Evolutionary conservation across 1,139 yeast species (phyloP).

Genomic region (Blastobotrys apis): DNA sequence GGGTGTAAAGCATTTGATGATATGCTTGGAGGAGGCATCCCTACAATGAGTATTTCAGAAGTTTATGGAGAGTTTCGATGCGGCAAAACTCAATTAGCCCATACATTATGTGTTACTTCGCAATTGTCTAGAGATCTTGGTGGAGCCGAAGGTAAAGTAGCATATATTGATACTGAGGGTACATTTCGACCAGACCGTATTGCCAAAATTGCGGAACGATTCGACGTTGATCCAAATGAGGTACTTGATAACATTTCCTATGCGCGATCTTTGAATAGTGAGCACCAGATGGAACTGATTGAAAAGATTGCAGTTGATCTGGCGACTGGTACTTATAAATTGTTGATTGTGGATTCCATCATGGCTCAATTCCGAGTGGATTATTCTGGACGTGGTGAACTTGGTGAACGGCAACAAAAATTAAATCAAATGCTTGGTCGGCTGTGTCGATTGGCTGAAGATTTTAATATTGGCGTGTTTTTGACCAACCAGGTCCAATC

Average conservation of each 20-base stretch:
- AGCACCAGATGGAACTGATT: conserved; percentile 55
- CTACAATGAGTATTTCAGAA: conserved; percentile 59
- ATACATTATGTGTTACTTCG: conserved; percentile 55
- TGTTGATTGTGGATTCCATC: conserved; percentile 52
- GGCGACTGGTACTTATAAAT: conserved; percentile 46
- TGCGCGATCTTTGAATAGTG: conserved; percentile 57
- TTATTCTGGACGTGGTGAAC: conserved; percentile 56
- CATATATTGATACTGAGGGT: conserved; percentile 59
- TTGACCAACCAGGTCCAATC: conserved; percentile 62
- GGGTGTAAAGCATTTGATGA: conserved; percentile 53
- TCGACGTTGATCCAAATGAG: conserved; percentile 49
- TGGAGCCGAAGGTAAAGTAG: conserved; percentile 61
- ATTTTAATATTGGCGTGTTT: conserved; percentile 55
- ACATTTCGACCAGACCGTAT: conserved; percentile 40
- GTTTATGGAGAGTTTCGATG: conserved; percentile 62
- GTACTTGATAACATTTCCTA: conserved; percentile 53
- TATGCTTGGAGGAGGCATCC: conserved; percentile 55
- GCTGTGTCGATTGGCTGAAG: conserved; percentile 53
- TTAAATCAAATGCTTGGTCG: conserved; percentile 54
- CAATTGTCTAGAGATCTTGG: conserved; percentile 52
- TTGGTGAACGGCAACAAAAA: conserved; percentile 58
- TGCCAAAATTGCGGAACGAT: conserved; percentile 50
- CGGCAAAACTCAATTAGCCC: conserved; percentile 59
- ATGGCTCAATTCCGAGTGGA: conserved; percentile 63
- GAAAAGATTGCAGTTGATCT: conserved; percentile 50